Conservation (phyloP, 2,329 filamentous ascomycete species). For the Hypoxylon sp. region DNA sequence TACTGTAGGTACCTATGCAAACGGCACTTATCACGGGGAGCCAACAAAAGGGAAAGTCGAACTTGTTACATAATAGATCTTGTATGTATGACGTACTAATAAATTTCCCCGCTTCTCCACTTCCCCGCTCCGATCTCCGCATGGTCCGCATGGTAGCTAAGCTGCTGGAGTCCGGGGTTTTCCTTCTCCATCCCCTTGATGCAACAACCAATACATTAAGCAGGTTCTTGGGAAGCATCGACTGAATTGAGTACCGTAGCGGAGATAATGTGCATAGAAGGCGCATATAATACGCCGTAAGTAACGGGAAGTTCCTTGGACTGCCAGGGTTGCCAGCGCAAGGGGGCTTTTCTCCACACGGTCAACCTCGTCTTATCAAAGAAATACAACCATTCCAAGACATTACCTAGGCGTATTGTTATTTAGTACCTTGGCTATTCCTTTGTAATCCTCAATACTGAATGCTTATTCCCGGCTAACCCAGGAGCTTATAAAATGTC, state of each 20-base stretch:
- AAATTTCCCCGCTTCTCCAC: constrained; percentile 6
- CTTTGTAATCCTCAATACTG: background rate
- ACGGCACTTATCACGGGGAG: background rate
- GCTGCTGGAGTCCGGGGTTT: constrained; percentile 10
- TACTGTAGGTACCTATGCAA: background rate
- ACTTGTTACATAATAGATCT: background rate
- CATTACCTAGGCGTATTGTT: constrained; percentile 13
- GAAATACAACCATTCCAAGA: constrained; percentile 10
- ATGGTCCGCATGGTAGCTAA: constrained; percentile 24
- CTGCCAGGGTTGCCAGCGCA: background rate
- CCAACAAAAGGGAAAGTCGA: background rate
- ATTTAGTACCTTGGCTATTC: background rate
- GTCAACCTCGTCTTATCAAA: constrained; percentile 12
- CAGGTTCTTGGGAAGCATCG: constrained; percentile 11
- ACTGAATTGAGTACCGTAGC: background rate
- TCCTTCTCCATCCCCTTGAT: background rate
- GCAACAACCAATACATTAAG: background rate
- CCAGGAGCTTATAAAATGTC: constrained; percentile 19
- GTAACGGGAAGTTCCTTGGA: background rate
- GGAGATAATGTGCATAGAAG: constrained; percentile 4
- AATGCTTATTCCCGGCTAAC: background rate
- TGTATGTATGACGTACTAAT: background rate
- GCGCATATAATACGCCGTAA: background rate
- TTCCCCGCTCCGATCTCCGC: constrained; percentile 27
- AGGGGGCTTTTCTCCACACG: constrained; percentile 18